Evolutionary conservation across 805 yeast species (phyloP), one percentile per base, ranked within the genome.

Genomic region (Kodamaea laetipori): DNA sequence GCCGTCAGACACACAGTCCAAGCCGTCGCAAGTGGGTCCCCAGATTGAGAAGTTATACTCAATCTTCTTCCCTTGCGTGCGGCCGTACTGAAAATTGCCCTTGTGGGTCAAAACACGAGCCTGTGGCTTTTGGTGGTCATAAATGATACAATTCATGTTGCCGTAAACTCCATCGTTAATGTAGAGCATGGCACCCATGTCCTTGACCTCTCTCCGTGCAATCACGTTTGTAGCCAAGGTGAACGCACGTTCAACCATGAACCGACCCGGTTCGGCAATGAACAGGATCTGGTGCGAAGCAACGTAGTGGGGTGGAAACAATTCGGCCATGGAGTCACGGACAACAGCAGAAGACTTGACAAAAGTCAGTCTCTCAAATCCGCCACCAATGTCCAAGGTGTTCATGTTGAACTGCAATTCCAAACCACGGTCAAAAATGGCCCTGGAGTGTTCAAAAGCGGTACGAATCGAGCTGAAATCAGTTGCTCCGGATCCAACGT

Each of bases 1-100:
- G 27, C 69, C 71, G 37, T 71, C 62, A 13, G 85, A 63, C 45
- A 92, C 80, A 63, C 95, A 85, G 64, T 92, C 99, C 50, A 92
- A 73, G 3, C 97, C 97, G 66, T 92, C 99, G 69, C 99, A 92
- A 13, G 98, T 92, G 35, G 98, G 99, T 4, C 99, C 99, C 99
- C 99, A 92, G 47, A 94, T 76, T 3, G 96, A 86, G 41, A 77
- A 84, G 34, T 62, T 63, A 47, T 39, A 21, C 21, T 47, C 50
- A 27, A 44, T 9, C 37, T 41, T 19, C 30, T 26, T 26, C 31
- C 34, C 47, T 37, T 44, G 40, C 37, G 26, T 41, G 17, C 19
- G 34, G 10, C 45, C 48, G 53, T 73, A 76, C 47, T 64, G 64
- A 59, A 74, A 78, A 35, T 70, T 59, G 33, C 75, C 74, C 30